Evolutionary conservation across 129 eudicot genomes (phyloP).

Genomic region (Helianthus tuberosus): DNA sequence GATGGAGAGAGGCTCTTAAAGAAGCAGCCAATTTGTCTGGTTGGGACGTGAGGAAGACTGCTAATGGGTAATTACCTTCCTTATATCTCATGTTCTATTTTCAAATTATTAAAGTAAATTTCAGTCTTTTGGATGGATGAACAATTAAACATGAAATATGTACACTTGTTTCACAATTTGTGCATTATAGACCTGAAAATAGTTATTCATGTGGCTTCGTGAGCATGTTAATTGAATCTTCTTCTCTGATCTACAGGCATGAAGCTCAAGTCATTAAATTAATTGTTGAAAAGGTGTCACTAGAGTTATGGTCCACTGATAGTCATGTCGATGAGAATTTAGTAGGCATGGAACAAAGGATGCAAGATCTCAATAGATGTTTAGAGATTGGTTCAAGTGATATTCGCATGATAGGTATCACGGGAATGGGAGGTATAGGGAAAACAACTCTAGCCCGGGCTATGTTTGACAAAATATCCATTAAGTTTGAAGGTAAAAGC

Average conservation of each 20-base stretch:
- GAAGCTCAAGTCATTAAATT: neutral
- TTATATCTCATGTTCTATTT: neutral
- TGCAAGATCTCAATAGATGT: neutral
- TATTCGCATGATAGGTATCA: no score
- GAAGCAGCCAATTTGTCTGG: neutral
- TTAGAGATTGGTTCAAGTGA: no score
- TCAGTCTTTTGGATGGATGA: neutral
- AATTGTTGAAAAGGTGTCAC: neutral
- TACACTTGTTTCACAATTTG: no score
- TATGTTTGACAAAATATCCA: no score
- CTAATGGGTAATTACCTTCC: neutral
- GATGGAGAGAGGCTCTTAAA: conserved; percentile 5
- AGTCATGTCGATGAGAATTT: no score
- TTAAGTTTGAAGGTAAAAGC: no score
- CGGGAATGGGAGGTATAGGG: no score
- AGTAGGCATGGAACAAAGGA: conserved; percentile 1
- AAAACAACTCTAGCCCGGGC: no score
- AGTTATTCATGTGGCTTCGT: neutral
- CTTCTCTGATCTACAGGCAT: neutral
- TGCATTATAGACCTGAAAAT: no score
- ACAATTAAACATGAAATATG: no score
- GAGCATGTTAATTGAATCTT: neutral
- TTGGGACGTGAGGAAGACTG: neutral
- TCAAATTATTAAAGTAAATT: no score
- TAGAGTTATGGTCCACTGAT: neutral